Evolutionary conservation across 2,329 filamentous ascomycete genomes (phyloP).

Genomic region (Fusarium virguliforme): DNA sequence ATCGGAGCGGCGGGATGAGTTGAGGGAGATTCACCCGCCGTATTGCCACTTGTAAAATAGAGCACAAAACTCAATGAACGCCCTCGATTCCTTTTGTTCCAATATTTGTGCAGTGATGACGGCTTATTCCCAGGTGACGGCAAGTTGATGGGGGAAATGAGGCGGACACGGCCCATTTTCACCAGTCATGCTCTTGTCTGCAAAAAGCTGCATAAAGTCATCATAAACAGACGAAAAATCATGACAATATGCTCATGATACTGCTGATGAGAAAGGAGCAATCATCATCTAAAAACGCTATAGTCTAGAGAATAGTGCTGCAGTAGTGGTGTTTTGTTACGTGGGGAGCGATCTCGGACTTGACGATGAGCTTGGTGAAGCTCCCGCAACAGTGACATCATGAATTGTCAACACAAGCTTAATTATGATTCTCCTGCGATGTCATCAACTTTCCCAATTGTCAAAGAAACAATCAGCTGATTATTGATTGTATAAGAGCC

Average conservation of each 20-base stretch:
- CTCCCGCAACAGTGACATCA: slow-evolving; percentile 44
- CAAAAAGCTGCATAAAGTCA: too few species aligned
- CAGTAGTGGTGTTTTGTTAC: background rate
- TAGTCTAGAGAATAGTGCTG: background rate
- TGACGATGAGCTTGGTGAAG: slow-evolving; percentile 2
- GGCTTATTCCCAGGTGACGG: background rate
- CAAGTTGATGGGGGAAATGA: too few species aligned
- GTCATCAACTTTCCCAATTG: slow-evolving; percentile 12
- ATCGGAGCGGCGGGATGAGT: slow-evolving; percentile 63
- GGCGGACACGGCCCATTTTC: too few species aligned
- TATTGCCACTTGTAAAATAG: slow-evolving; percentile 75
- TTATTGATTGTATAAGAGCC: background rate
- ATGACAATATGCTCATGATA: too few species aligned
- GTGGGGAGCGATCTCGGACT: slow-evolving; percentile 7
- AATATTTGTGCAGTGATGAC: slow-evolving; percentile 8
- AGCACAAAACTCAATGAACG: slow-evolving; percentile 73
- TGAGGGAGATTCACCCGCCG: slow-evolving; percentile 64
- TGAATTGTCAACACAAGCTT: slow-evolving; percentile 33
- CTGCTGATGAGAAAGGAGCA: too few species aligned
- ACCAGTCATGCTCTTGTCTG: too few species aligned
- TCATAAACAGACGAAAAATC: too few species aligned
- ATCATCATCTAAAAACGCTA: too few species aligned
- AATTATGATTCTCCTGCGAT: slow-evolving; percentile 15
- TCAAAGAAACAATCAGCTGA: background rate
- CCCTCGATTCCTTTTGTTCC: slow-evolving; percentile 74